A percentile compares a stretch with the other conserved stretches of the same genome.
These are phyloP conservation scores for Tricholoma matsutake DNA, from an alignment of 768 basidiomycete species.

Conservation along the genomic window DNA sequence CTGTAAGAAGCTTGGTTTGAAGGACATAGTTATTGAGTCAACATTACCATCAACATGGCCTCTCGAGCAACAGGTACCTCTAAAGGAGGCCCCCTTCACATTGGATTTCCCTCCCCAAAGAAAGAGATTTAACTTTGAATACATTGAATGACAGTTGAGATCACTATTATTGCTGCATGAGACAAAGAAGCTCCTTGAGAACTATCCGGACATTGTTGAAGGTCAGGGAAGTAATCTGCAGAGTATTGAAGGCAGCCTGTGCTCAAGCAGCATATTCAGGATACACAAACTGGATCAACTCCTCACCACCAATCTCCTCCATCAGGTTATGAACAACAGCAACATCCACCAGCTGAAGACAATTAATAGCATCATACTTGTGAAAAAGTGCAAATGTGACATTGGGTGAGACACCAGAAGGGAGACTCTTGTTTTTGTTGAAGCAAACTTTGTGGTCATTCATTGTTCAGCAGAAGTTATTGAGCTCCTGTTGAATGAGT, in stretches of 20 bases:
- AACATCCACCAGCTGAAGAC: conserved; percentile 18
- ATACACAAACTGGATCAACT: conserved; percentile 14
- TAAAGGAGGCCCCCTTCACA: background rate
- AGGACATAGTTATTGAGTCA: too few relatives aligned
- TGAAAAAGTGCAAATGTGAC: conserved; percentile 15
- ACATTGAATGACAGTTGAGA: too few relatives aligned
- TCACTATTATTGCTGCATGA: too few relatives aligned
- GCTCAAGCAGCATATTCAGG: background rate
- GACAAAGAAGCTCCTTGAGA: too few relatives aligned
- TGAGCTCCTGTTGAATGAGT: conserved; percentile 23
- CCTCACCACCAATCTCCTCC: conserved; percentile 21
- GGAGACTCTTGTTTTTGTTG: conserved; percentile 18
- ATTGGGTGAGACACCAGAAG: conserved; percentile 23
- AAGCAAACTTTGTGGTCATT: conserved; percentile 16
- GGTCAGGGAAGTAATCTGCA: background rate
- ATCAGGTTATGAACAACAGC: conserved; percentile 17
- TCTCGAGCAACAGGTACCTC: too few relatives aligned
- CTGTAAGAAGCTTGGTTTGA: background rate
- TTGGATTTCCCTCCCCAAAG: too few relatives aligned
- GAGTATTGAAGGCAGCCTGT: background rate
- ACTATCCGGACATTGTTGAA: conserved; percentile 7
- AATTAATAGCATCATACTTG: conserved; percentile 16
- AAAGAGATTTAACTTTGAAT: too few relatives aligned
- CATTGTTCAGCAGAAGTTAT: conserved; percentile 15
- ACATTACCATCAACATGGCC: too few relatives aligned